These are phyloP conservation scores for Aspergillus avenaceus DNA, from an alignment of 495 filamentous ascomycete species.

Conservation along the genomic window DNA sequence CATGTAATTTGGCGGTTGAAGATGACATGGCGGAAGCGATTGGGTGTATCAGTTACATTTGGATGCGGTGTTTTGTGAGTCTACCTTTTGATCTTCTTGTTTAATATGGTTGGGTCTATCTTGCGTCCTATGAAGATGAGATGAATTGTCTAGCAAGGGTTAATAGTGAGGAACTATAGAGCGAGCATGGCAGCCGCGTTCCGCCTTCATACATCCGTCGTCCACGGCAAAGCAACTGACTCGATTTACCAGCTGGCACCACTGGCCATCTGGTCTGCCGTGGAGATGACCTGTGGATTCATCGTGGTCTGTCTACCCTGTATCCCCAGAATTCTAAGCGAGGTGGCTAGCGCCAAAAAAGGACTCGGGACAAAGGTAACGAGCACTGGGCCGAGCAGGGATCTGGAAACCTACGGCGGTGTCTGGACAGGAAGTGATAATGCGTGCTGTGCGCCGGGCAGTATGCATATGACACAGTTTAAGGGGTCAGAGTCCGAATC, in stretches of 20 bases:
- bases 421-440: neutral
- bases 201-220: neutral
- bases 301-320: conserved; percentile 10
- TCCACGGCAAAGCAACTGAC: conserved; percentile 1
- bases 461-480: neutral
- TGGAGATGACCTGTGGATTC: conserved; percentile 12
- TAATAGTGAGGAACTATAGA: neutral
- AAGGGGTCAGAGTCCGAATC: neutral
- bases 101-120: neutral
- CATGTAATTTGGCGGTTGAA: conserved; percentile 20
- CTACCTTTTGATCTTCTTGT: too few species aligned
- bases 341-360: conserved; percentile 5
- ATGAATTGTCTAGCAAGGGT: too few species aligned
- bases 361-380: neutral
- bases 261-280: conserved; percentile 5
- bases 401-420: neutral
- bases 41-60: conserved; percentile 22
- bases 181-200: conserved; percentile 7
- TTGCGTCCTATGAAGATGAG: neutral
- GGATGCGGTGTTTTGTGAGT: conserved; percentile 15
- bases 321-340: conserved; percentile 8
- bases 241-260: conserved; percentile 4
- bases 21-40: conserved; percentile 16
- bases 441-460: neutral
- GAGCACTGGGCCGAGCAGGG: neutral